Evolutionary conservation across 2,329 filamentous ascomycete genomes (phyloP), one percentile per base, ranked within the genome.

Genomic region (Lachnellula suecica): DNA sequence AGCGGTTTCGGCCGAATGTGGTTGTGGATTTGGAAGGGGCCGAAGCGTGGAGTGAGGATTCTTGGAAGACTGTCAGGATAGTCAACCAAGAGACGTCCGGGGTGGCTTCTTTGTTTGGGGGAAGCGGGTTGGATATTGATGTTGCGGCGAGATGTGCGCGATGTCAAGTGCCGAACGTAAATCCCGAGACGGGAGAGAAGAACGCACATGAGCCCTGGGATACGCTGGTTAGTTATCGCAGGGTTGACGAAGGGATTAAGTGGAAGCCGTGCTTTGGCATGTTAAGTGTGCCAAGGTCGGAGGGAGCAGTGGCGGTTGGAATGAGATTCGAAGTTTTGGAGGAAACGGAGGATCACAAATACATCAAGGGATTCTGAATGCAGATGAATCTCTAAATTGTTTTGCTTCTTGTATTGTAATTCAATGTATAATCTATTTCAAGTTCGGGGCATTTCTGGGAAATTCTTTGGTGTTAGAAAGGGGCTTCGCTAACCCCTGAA

Each of bases 91-190:
- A 31, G 29, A 31, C 29, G 29, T 8, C 27, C 34, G 20, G 27
- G 45, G 45, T 38, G 31, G 27, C 37, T 27, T 38, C 24, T 20
- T 47, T 47, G 45, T 27, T 37, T 47, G 38, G 51, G 47, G n/a
- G 51, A 40, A 55, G 50, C 29, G 53, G 49, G 3, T 4, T 60
- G 3, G 73, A 82, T 1, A 81, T 83, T 53, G 74, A 79, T 56
- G 73, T 84, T n/a, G 78, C 83, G 1, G 86, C 84, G 60, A 79
- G 85, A 27, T 88, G 85, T 2, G 82, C 84, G 2, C 77, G 86
- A 52, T 89, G 87, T 70, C 86, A 83, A 59, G 67, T 90, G 55
- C 85, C 85, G 19, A 89, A 89, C 61, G 83, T 88, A 1, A 76
- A 89, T 65, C 85, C 78, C n/a, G 48, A 56, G 6, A 62, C 62